phyloP scores from a whole-genome alignment of 2,329 filamentous ascomycete species.

The Cercospora berteroae region DNA sequence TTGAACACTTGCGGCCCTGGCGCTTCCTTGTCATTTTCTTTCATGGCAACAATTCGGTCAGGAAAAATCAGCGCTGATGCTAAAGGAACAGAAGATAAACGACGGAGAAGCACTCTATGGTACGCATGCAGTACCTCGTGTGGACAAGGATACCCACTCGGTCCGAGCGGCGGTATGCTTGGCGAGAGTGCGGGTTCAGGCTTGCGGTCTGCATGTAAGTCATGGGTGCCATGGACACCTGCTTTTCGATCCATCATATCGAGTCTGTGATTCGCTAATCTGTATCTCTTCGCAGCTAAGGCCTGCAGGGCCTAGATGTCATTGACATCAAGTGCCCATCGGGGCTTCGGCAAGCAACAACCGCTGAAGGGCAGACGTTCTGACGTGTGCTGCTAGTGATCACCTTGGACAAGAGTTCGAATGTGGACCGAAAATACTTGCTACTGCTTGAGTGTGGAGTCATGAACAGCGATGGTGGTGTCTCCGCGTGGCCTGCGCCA shows the following conservation, averaged over 20 bases:
- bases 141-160: conserved; percentile 4
- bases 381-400: not conserved
- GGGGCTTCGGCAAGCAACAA: not conserved
- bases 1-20: not conserved
- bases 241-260: not conserved
- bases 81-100: not conserved
- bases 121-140: not conserved
- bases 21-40: not conserved
- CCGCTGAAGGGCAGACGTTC: not conserved
- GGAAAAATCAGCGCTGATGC: not conserved
- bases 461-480: too few relatives aligned
- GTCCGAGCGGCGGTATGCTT: conserved; percentile 8
- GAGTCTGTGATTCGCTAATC: not conserved
- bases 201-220: not conserved
- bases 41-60: not conserved
- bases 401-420: too few relatives aligned
- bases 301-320: not conserved
- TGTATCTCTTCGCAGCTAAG: not conserved
- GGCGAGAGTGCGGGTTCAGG: not conserved
- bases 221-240: not conserved
- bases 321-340: not conserved
- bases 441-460: too few relatives aligned
- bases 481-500: too few relatives aligned
- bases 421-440: too few relatives aligned
- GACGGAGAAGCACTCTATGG: not conserved